Evolutionary conservation across 371 early-diverging fungal species (phyloP).

Genomic region (Syncephalastrum monosporum): DNA sequence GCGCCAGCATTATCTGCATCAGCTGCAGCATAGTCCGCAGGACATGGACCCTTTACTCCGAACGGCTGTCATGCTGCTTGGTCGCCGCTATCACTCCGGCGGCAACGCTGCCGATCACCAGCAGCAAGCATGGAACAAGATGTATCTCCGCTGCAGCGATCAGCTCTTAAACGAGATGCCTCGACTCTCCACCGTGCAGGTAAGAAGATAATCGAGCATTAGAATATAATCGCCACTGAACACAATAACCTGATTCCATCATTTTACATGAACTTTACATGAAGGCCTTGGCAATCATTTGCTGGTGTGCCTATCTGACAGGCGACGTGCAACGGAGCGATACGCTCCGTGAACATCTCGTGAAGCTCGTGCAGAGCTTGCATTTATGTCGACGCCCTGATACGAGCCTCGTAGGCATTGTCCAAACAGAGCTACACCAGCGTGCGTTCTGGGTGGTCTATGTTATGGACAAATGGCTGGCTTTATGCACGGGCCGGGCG

Average conservation of each 20-base stretch:
- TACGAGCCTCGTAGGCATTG: conserved; percentile 4
- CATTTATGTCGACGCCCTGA: conserved; percentile 13
- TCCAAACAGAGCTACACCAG: conserved; percentile 34
- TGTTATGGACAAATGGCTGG: conserved; percentile 41
- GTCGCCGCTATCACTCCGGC: conserved; percentile 14
- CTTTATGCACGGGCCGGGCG: conserved; percentile 21
- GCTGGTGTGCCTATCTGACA: conserved; percentile 10
- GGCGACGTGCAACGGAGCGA: conserved; percentile 11
- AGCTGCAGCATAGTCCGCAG: conserved; percentile 17
- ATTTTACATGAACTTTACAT: neutral
- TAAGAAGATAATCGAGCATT: neutral
- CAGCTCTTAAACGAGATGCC: conserved; percentile 5
- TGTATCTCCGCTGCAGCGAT: neutral
- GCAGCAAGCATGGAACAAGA: neutral
- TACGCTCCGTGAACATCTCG: conserved; percentile 1
- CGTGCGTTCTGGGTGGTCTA: conserved; percentile 42
- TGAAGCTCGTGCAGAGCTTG: neutral
- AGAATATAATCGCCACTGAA: no score
- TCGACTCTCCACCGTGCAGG: conserved; percentile 30
- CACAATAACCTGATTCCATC: neutral
- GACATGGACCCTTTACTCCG: conserved; percentile 29
- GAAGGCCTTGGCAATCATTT: conserved; percentile 16
- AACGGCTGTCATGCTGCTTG: conserved; percentile 33
- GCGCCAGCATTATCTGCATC: conserved; percentile 32
- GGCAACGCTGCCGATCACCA: conserved; percentile 3